These are phyloP conservation scores for Amoeboaphelidium occidentale DNA, from an alignment of 371 early-diverging fungal genomes.

Conservation along the genomic window DNA sequence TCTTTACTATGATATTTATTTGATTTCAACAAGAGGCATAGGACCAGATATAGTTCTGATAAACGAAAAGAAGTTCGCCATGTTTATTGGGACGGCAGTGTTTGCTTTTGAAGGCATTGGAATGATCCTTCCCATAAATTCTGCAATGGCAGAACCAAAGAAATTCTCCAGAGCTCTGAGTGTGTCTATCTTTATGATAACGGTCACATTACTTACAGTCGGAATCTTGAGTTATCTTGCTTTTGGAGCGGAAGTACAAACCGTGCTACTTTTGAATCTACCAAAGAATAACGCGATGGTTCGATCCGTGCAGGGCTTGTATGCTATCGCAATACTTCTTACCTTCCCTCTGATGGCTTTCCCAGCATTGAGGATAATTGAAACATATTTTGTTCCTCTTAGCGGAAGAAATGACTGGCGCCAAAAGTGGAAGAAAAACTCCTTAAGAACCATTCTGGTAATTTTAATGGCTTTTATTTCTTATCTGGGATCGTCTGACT, in stretches of 20 bases:
- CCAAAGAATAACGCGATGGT: slow-evolving; percentile 30
- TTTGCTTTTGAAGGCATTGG: slow-evolving; percentile 85
- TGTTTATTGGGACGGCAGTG: slow-evolving; percentile 77
- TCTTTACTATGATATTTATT: slow-evolving; percentile 44
- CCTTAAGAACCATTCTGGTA: background rate
- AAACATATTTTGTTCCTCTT: slow-evolving; percentile 17
- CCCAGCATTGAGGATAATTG: slow-evolving; percentile 66
- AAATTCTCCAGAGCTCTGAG: slow-evolving; percentile 46
- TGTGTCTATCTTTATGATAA: slow-evolving; percentile 11
- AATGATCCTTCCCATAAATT: slow-evolving; percentile 70
- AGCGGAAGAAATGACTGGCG: background rate
- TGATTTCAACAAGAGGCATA: slow-evolving; percentile 26
- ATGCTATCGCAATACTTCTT: slow-evolving; percentile 61
- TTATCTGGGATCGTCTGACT: slow-evolving; percentile 42
- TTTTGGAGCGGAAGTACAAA: slow-evolving; percentile 54
- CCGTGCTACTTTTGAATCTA: slow-evolving; percentile 46
- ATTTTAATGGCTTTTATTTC: slow-evolving; percentile 21
- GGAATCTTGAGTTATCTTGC: slow-evolving; percentile 59
- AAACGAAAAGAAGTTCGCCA: slow-evolving; percentile 36
- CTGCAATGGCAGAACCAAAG: slow-evolving; percentile 50
- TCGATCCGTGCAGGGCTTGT: slow-evolving; percentile 43
- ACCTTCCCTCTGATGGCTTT: slow-evolving; percentile 63
- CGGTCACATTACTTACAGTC: slow-evolving; percentile 22
- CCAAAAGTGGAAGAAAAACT: background rate
- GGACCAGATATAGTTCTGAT: slow-evolving; percentile 27